Evolutionary conservation across 768 basidiomycete genomes (phyloP).

Genomic region (Mycena chlorophos): DNA sequence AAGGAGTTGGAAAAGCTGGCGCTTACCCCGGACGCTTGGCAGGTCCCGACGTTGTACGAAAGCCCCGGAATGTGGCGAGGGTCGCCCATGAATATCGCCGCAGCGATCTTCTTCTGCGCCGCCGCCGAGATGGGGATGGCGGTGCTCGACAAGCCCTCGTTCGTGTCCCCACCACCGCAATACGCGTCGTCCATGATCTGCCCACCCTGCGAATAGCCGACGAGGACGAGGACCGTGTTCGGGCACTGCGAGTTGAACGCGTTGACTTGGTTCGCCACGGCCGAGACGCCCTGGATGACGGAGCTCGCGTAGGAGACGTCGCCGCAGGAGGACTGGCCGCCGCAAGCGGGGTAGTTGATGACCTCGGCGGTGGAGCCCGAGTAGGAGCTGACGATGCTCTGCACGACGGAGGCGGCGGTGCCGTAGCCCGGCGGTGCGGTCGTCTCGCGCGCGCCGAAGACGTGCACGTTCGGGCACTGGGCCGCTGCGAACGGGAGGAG

Average conservation of each 20-base stretch:
- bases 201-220: constrained; percentile 38
- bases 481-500: constrained; percentile 17
- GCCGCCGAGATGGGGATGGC: constrained; percentile 32
- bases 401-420: constrained; percentile 31
- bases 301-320: constrained; percentile 35
- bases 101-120: constrained; percentile 33
- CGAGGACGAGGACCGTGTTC: constrained; percentile 32
- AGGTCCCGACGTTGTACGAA: constrained; percentile 35
- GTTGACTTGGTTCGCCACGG: constrained; percentile 34
- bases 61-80: constrained; percentile 33
- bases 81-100: constrained; percentile 38
- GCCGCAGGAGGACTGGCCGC: constrained; percentile 34
- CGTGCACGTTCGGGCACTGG: constrained; percentile 33
- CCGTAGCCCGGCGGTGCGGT: constrained; percentile 34
- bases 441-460: constrained; percentile 38
- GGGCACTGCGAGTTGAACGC: constrained; percentile 35
- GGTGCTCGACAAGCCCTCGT: constrained; percentile 31
- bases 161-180: constrained; percentile 35
- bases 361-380: constrained; percentile 33
- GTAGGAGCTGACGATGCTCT: constrained; percentile 28
- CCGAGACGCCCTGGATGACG: constrained; percentile 30
- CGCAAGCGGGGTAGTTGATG: constrained; percentile 39
- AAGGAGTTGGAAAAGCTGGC: not conserved
- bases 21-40: constrained; percentile 33
- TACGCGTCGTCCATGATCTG: constrained; percentile 37